Evolutionary conservation across 2,329 filamentous ascomycete genomes (phyloP).

Genomic region (Colletotrichum agaves): DNA sequence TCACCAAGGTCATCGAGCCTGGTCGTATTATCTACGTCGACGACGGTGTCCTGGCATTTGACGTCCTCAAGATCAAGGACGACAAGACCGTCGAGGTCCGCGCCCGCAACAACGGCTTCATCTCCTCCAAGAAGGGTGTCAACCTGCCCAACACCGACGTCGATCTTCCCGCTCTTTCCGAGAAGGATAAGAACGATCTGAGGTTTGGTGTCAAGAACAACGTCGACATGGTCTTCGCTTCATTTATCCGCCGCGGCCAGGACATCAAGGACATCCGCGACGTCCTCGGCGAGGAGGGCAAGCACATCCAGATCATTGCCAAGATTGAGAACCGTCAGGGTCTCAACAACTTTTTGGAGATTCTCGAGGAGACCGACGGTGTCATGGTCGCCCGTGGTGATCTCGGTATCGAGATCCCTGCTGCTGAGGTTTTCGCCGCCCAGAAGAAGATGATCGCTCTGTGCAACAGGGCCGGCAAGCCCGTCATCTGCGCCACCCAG

Average conservation of each 20-base stretch:
- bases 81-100: conserved; percentile 88
- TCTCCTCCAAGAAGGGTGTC: conserved; percentile 98
- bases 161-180: conserved; percentile 94
- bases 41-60: conserved; percentile 96
- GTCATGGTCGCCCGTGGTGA: conserved; percentile 99
- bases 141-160: conserved; percentile 99
- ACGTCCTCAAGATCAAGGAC: conserved; percentile 88
- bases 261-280: conserved; percentile 94
- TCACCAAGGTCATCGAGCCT: conserved; percentile 94
- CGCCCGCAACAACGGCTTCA: conserved; percentile 97
- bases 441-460: conserved; percentile 99
- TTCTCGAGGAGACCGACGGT: conserved; percentile 94
- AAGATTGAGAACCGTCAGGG: conserved; percentile 99
- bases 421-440: conserved; percentile 97
- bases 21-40: conserved; percentile 98
- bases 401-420: conserved; percentile 97
- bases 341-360: conserved; percentile 99
- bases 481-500: conserved; percentile 98
- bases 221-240: conserved; percentile 99
- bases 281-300: conserved; percentile 90
- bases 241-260: conserved; percentile 93
- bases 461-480: conserved; percentile 99
- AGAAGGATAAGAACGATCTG: conserved; percentile 97
- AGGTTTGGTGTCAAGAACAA: conserved; percentile 97
- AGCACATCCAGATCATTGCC: conserved; percentile 98